A percentile compares a stretch with the other conserved stretches of the same genome.
phyloP scores from a whole-genome alignment of 306 rosid genomes.

The Ammopiptanthus mongolicus region DNA sequence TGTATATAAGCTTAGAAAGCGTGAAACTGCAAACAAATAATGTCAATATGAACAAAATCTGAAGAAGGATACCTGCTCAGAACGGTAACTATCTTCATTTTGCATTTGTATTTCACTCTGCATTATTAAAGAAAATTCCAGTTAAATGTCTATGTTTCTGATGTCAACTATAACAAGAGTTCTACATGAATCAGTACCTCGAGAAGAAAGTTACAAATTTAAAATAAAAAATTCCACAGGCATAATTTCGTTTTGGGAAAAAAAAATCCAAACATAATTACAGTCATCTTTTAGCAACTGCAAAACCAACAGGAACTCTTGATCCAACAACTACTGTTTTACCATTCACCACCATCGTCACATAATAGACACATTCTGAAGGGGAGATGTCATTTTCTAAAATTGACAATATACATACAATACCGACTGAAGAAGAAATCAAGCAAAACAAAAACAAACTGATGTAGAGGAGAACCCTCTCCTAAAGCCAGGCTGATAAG shows the following conservation, averaged over 20 bases:
- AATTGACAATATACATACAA: neutral
- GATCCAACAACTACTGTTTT: neutral
- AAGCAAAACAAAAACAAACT: neutral
- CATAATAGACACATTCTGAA: neutral
- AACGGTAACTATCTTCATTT: conserved; percentile 72
- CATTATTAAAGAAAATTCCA: conserved; percentile 29
- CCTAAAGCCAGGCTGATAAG: neutral
- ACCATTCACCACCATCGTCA: neutral
- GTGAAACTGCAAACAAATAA: conserved; percentile 21
- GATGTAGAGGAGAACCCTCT: neutral
- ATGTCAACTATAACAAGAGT: neutral
- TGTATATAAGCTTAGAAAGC: neutral
- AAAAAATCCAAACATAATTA: neutral
- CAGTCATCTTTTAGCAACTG: conserved; percentile 5
- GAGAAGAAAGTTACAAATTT: neutral
- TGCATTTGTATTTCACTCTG: conserved; percentile 84
- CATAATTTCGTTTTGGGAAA: neutral
- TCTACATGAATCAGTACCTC: conserved; percentile 17
- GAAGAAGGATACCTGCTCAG: conserved; percentile 69
- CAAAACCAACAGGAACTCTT: neutral
- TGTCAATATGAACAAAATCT: conserved; percentile 6
- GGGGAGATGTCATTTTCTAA: neutral
- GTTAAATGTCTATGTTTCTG: neutral
- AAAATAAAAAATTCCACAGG: neutral
- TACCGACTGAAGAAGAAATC: neutral